Evolutionary conservation across 805 yeast species (phyloP).

Genomic region (Hermanozyma aechmeae): DNA sequence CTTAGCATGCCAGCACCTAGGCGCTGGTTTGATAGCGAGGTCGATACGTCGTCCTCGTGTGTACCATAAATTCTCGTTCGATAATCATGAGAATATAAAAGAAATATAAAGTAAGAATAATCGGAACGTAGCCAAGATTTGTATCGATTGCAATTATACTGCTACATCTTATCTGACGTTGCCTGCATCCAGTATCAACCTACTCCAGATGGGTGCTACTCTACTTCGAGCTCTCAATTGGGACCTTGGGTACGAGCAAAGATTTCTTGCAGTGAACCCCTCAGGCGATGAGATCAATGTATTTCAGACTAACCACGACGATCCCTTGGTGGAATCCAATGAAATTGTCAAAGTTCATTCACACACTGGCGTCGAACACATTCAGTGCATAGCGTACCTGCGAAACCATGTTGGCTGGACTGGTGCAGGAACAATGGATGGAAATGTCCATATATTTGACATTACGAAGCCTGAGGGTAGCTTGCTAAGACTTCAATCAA

Average conservation of each 20-base stretch:
- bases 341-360: slow-evolving; percentile 43
- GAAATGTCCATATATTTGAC: slow-evolving; percentile 56
- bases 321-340: slow-evolving; percentile 40
- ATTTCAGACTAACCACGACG: slow-evolving; percentile 28
- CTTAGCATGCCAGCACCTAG: too few relatives aligned
- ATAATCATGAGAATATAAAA: too few relatives aligned
- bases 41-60: too few relatives aligned
- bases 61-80: too few relatives aligned
- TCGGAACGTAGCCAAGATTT: too few relatives aligned
- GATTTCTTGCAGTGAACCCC: slow-evolving; percentile 62
- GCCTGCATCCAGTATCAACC: too few relatives aligned
- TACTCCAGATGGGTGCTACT: slow-evolving; percentile 54
- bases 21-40: too few relatives aligned
- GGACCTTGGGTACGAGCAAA: slow-evolving; percentile 49
- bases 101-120: too few relatives aligned
- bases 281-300: slow-evolving; percentile 72
- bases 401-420: slow-evolving; percentile 44
- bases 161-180: too few relatives aligned
- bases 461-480: slow-evolving; percentile 31
- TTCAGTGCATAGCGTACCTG: slow-evolving; percentile 62
- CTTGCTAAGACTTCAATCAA: slow-evolving; percentile 41
- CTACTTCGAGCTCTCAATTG: slow-evolving; percentile 51
- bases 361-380: slow-evolving; percentile 55
- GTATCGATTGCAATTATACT: too few relatives aligned
- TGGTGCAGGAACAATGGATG: slow-evolving; percentile 70